phyloP scores from a whole-genome alignment of 2,329 filamentous ascomycete species.

The Epichloe coenophiala region DNA sequence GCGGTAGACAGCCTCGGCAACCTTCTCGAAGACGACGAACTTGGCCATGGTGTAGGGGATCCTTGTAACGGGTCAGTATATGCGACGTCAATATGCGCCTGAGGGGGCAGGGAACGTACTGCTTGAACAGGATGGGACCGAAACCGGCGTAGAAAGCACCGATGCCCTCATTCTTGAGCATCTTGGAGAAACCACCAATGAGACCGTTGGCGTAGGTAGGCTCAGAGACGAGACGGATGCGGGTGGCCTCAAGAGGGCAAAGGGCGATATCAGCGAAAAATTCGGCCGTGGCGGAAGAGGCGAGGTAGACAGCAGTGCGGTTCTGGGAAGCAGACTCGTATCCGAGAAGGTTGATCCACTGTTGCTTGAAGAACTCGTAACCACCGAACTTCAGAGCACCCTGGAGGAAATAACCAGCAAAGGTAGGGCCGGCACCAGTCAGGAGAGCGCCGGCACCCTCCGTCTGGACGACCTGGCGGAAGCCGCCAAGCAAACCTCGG shows the following conservation, averaged over 20 bases:
- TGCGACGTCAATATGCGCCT: not conserved
- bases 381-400: conserved; percentile 89
- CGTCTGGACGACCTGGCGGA: conserved; percentile 70
- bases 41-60: conserved; percentile 92
- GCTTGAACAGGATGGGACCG: conserved; percentile 63
- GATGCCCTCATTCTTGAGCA: conserved; percentile 67
- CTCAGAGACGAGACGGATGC: conserved; percentile 84
- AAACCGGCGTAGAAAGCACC: conserved; percentile 86
- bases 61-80: conserved; percentile 27
- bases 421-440: conserved; percentile 75
- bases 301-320: conserved; percentile 71
- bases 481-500: conserved; percentile 72
- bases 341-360: conserved; percentile 68
- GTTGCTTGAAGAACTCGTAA: conserved; percentile 94
- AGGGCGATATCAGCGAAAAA: conserved; percentile 70
- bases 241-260: conserved; percentile 83
- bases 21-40: conserved; percentile 90
- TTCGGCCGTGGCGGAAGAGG: conserved; percentile 50
- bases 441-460: conserved; percentile 79
- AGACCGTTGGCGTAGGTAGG: conserved; percentile 75
- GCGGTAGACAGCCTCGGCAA: conserved; percentile 59
- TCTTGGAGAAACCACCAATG: conserved; percentile 68
- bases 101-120: conserved; percentile 17
- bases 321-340: conserved; percentile 66
- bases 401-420: conserved; percentile 87